Evolutionary conservation across 306 rosid species (phyloP), one percentile per base, ranked within the genome.

Genomic region (Quercus glauca): DNA sequence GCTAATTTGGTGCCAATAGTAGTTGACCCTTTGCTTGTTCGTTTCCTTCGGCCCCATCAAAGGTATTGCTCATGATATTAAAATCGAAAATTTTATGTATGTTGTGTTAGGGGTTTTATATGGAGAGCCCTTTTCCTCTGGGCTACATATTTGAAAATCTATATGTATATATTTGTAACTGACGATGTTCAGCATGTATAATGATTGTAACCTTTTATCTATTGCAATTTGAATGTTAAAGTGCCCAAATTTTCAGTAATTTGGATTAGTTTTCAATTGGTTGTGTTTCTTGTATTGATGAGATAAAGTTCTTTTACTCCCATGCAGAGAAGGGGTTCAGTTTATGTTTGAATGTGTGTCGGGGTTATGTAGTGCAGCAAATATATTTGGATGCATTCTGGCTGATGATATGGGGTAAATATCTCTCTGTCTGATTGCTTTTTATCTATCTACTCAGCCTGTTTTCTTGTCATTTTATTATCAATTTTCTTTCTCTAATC

Each of bases 331-430:
- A 85, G 98, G 97, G 33, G 97, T 94, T 83, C 98, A 88, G 86
- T 94, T 94, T 82, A 94, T 92, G 97, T 94, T 94, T 84, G 97
- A 92, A 77, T 94, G 98, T 80, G 97, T 92, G 35, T 85, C 92
- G 1, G 97, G 98, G 61, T 80, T 89, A 73, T 83, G 83, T 77
- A 84, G 77, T 68, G 75, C 85, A 6, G 87, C 89, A 18, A 80
- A 92, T 76, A 85, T 92, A 83, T 61, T 81, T 74, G 99, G 99
- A 82, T 95, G 99, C 89, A 95, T 95, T 80, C 93, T 95, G 81
- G 99, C 97, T 55, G 99, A 94, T 88, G 99, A 94, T 77, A 94
- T 94, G 99, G 99, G 97, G 97, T 91, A 80, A 58, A 69, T 82
- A 55, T 67, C 72, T 77, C 76, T 76, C 69, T 55, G 63, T 71